A percentile compares a stretch with the other conserved stretches of the same genome.
Conservation (phyloP, 2,329 filamentous ascomycete genomes). For the Cladobotryum mycophilum region DNA sequence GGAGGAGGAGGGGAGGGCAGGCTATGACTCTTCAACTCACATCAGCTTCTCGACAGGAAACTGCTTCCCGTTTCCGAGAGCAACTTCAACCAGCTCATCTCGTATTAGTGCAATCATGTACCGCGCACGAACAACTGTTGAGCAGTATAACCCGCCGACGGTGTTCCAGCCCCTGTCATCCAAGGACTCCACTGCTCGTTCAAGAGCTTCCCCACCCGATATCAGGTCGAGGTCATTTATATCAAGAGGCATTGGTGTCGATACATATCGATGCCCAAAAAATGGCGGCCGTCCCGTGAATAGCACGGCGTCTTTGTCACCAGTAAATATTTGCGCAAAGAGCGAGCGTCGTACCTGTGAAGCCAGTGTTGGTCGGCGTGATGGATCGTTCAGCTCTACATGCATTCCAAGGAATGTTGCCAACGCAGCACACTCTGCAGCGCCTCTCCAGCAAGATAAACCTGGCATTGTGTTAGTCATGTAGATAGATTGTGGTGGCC, state of each 20-base stretch:
- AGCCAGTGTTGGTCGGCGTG: constrained; percentile 27
- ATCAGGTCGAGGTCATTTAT: constrained; percentile 44
- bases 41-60: constrained; percentile 15
- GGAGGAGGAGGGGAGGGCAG: too few relatives aligned
- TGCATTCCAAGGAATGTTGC: constrained; percentile 32
- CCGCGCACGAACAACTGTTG: constrained; percentile 41
- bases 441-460: constrained; percentile 31
- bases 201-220: constrained; percentile 28
- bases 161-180: constrained; percentile 49
- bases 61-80: constrained; percentile 31
- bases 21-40: constrained; percentile 12
- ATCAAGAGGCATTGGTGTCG: constrained; percentile 48
- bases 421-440: constrained; percentile 31
- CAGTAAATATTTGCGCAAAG: constrained; percentile 31
- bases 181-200: constrained; percentile 21
- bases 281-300: constrained; percentile 51
- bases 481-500: too few relatives aligned
- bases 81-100: constrained; percentile 55
- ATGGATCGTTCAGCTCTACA: constrained; percentile 16
- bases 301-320: constrained; percentile 45
- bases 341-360: constrained; percentile 28
- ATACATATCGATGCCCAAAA: constrained; percentile 46
- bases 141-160: constrained; percentile 33
- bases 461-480: constrained; percentile 18
- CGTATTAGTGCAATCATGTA: constrained; percentile 43